Conservation (phyloP, 768 basidiomycete genomes). For the Hortiboletus campestris region DNA sequence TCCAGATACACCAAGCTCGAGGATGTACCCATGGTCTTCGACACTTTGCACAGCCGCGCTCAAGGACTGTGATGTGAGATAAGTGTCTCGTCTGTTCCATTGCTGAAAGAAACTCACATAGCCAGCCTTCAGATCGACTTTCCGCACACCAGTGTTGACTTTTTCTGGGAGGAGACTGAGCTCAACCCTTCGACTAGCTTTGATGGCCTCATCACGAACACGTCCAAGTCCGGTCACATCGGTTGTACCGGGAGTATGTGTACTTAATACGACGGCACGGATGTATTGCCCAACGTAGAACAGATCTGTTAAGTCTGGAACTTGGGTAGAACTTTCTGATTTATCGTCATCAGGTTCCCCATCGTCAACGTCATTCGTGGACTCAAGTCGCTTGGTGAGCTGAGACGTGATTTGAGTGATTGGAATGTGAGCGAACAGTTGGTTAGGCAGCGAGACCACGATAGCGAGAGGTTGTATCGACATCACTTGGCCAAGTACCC, state of each 20-base stretch:
- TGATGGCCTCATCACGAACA: conserved; percentile 64
- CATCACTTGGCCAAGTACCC: conserved; percentile 83
- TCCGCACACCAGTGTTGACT: conserved; percentile 79
- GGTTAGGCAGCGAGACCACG: conserved; percentile 92
- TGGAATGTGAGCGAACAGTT: conserved; percentile 90
- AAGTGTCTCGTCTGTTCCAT: conserved; percentile 2
- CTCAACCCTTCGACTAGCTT: conserved; percentile 76
- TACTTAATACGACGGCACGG: conserved; percentile 67
- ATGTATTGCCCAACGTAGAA: conserved; percentile 87
- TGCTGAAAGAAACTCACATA: conserved; percentile 53
- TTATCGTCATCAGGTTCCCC: conserved; percentile 47
- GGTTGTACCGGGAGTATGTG: conserved; percentile 66
- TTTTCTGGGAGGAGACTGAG: conserved; percentile 79
- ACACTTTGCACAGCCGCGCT: conserved; percentile 75
- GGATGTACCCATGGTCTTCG: conserved; percentile 93
- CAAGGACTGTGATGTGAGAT: conserved; percentile 51
- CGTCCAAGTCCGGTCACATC: conserved; percentile 57
- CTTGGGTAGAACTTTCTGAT: conserved; percentile 25
- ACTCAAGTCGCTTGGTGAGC: conserved; percentile 70
- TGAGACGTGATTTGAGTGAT: conserved; percentile 88
- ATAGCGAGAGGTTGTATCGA: conserved; percentile 86
- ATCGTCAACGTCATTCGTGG: conserved; percentile 50
- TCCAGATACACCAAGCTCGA: conserved; percentile 80
- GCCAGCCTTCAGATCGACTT: conserved; percentile 70
- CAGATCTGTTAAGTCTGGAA: conserved; percentile 73